phyloP scores from a whole-genome alignment of 1,284 basidiomycete species.

The Vanrija humicola region DNA sequence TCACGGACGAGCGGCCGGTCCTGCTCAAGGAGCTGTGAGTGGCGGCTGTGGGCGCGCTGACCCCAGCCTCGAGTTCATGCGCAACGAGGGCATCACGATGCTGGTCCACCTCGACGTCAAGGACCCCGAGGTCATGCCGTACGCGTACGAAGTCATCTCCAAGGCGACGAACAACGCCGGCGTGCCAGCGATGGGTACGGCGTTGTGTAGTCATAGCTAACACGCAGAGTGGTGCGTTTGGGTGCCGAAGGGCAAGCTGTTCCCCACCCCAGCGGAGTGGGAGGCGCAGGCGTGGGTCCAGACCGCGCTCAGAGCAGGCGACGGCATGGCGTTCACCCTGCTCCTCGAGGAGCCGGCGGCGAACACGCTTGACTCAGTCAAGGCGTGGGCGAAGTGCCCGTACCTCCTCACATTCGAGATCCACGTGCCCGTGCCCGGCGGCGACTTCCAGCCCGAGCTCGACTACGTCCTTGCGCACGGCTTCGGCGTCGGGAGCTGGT shows the following conservation, averaged over 20 bases:
- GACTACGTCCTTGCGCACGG: no score
- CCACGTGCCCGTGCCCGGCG: no score
- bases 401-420: no score
- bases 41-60: no score
- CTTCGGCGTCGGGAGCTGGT: no score
- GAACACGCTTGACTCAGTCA: no score
- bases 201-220: background rate
- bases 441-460: no score
- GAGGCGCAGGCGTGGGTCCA: slow-evolving; percentile 1
- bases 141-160: slow-evolving; percentile 47
- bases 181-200: slow-evolving; percentile 1
- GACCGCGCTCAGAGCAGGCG: background rate
- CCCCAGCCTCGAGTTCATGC: background rate
- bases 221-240: slow-evolving; percentile 3
- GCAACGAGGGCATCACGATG: slow-evolving; percentile 11
- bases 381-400: no score
- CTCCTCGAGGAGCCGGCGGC: no score
- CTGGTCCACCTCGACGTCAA: slow-evolving; percentile 80
- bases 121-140: slow-evolving; percentile 81
- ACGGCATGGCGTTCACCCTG: no score
- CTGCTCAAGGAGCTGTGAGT: no score
- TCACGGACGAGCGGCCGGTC: no score
- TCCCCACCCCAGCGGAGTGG: slow-evolving; percentile 1
- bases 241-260: background rate
- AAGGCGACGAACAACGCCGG: background rate